Evolutionary conservation across 2,329 filamentous ascomycete genomes (phyloP), one percentile per base, ranked within the genome.

Genomic region (Cercospora sesami): DNA sequence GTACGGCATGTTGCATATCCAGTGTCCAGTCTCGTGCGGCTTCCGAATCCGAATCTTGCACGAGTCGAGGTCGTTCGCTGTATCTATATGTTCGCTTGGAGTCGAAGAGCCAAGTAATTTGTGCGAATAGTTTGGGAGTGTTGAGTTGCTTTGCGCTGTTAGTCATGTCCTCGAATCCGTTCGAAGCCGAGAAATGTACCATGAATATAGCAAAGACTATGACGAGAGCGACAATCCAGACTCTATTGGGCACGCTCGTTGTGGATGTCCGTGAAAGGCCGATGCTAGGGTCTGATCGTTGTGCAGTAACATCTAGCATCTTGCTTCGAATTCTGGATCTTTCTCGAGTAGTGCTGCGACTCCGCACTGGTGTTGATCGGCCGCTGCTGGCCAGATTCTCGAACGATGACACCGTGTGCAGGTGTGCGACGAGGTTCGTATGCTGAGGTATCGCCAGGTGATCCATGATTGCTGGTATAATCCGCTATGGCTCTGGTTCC

Each of bases 371-470:
- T 4, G 55, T 59, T 31, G 55, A 59, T 36, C n/a, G 7, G n/a
- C 45, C 30, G 21, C 28, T 48, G 23, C 16, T 55, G n/a, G 61
- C 26, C 28, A 53, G 21, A 5, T 48, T 53, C 31, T 63, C 61
- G 28, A 26, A 33, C 8, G 61, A 53, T 2, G 61, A 63, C 9
- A 48, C 21, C 7, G 26, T 28, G 45, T 63, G 61, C 21, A 63
- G 45, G 33, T 63, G 61, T 55, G 61, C 61, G n/a, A 55, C 45
- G n/a, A 63, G 26, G n/a, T 16, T 63, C 26, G 61, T 63, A 63
- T 63, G 61, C 45, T 63, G 61, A 14, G 61, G 61, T 55, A 63
- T 63, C 16, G 61, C 42, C 10, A 63, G 42, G 21, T 63, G 61
- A 39, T 63, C 61, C 61, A 63, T 63, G 28, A 18, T 16, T 63